These are phyloP conservation scores for Elsinoe australis DNA, from an alignment of 2,329 filamentous ascomycete species.

Conservation along the genomic window DNA sequence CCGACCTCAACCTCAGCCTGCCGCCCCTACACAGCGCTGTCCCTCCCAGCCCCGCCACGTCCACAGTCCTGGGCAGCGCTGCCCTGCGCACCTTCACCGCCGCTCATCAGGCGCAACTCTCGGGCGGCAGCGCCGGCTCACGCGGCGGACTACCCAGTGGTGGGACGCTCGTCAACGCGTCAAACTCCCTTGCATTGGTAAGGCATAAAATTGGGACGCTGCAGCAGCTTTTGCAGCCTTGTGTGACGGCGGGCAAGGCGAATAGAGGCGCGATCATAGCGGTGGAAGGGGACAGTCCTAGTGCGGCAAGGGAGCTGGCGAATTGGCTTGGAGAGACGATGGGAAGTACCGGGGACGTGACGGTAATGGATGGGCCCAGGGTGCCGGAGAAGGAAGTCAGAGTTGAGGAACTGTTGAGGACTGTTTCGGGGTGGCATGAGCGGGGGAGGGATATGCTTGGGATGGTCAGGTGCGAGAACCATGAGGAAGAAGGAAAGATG, in stretches of 20 bases:
- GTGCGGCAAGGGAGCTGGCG: conserved; percentile 58
- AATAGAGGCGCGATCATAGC: conserved; percentile 71
- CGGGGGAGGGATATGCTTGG: conserved; percentile 63
- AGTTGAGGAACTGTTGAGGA: conserved; percentile 54
- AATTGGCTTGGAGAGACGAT: conserved; percentile 53
- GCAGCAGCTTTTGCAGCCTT: conserved; percentile 64
- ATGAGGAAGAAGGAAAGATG: conserved; percentile 18
- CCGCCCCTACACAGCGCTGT: conserved; percentile 43
- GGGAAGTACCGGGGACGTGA: conserved; percentile 44
- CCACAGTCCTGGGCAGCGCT: conserved; percentile 23
- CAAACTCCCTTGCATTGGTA: conserved; percentile 40
- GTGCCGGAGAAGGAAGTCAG: conserved; percentile 33
- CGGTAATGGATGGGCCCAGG: conserved; percentile 43
- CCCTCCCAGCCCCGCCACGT: conserved; percentile 29
- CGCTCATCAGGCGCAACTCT: not conserved
- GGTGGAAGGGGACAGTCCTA: conserved; percentile 64
- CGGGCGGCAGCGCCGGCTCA: not conserved
- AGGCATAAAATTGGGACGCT: conserved; percentile 70
- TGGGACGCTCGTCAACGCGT: too few relatives aligned
- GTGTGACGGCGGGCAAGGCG: conserved; percentile 33
- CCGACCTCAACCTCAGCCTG: conserved; percentile 29
- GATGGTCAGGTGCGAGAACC: conserved; percentile 24
- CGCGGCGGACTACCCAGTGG: not conserved
- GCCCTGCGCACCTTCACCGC: not conserved
- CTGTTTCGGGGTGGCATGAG: conserved; percentile 66